A percentile compares a stretch with the other conserved stretches of the same genome.
Conservation (phyloP, 31 red algal species). For the Endocladia muricata region DNA sequence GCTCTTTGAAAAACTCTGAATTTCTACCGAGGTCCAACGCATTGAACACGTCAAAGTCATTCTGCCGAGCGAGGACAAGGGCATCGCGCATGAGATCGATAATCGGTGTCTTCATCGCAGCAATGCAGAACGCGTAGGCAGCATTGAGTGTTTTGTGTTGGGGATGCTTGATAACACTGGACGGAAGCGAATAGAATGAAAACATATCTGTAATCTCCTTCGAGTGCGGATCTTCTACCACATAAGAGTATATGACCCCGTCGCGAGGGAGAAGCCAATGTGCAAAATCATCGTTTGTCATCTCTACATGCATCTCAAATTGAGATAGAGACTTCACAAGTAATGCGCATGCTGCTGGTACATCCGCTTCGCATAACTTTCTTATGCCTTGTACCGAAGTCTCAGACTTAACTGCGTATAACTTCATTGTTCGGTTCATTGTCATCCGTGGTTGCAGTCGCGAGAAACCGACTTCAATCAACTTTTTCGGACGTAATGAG, state of each 20-base stretch:
- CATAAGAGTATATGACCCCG: constrained; percentile 85
- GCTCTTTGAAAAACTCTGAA: constrained; percentile 71
- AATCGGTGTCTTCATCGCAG: constrained; percentile 23
- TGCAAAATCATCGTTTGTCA: constrained; percentile 60
- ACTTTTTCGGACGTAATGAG: constrained; percentile 85
- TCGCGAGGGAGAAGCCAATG: constrained; percentile 89
- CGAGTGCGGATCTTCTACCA: constrained; percentile 52
- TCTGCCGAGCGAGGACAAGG: constrained; percentile 69
- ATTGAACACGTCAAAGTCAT: constrained; percentile 94
- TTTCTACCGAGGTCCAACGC: constrained; percentile 84
- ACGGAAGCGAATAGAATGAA: constrained; percentile 89
- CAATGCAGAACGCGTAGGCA: constrained; percentile 89
- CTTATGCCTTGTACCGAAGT: constrained; percentile 41
- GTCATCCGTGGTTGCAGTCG: constrained; percentile 88
- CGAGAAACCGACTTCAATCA: constrained; percentile 92
- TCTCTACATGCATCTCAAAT: constrained; percentile 54
- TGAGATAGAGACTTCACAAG: constrained; percentile 31
- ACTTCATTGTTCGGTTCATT: constrained; percentile 69
- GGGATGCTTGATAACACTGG: constrained; percentile 72
- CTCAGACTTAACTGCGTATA: constrained; percentile 67
- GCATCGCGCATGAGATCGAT: constrained; percentile 73
- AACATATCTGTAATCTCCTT: constrained; percentile 75
- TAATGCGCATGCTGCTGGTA: constrained; percentile 50
- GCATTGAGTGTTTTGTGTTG: constrained; percentile 71
- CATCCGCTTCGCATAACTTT: constrained; percentile 41